Evolutionary conservation across 192 early-diverging fungal species (phyloP), one percentile per base, ranked within the genome.

Genomic region (Pilaira anomala): DNA sequence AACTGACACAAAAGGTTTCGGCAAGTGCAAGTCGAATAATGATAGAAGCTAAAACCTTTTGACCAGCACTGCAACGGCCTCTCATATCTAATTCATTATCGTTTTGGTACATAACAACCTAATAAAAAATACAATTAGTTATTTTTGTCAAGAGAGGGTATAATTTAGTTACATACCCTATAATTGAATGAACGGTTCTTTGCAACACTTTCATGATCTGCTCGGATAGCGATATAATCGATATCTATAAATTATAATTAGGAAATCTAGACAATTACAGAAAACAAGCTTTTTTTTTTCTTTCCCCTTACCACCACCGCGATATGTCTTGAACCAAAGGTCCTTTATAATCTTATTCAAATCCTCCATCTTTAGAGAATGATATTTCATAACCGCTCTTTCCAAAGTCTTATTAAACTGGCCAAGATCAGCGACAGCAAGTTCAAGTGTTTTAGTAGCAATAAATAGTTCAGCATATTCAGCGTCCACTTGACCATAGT

Each of bases 291-390:
- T 7, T 12, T 42, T 5, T 42, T 16, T 30, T 29, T 22, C 26
- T 3, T 11, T 44, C 25, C 48, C 16, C 75, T 48, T 60, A 90
- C 88, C 88, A 55, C 80, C 87, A 19, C 97, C 97, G 62, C 86
- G 88, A 78, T 99, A 99, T 0, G 96, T 97, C 58, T 93, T 93
- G 13, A 86, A 81, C 97, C 97, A 99, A 28, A 99, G 79, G 63
- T 99, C 96, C 14, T 87, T 85, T 67, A 99, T 99, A 52, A 91
- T 90, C 73, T 91, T 89, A 76, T 99, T 99, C 62, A 99, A 85
- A 72, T 97, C 94, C 40, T 92, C 86, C 95, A 99, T 99, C 68
- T 98, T 97, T 55, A 87, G 66, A 28, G 91, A 80, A 68, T 99
- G 97, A 67, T 88, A 96, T 51, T 83, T 82, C 84, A 95, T 91